Percentiles rank a stretch among this genome's conserved stretches.
phyloP scores from a whole-genome alignment of 108 stramenopile genomes.

The Craspedostauros australis region DNA sequence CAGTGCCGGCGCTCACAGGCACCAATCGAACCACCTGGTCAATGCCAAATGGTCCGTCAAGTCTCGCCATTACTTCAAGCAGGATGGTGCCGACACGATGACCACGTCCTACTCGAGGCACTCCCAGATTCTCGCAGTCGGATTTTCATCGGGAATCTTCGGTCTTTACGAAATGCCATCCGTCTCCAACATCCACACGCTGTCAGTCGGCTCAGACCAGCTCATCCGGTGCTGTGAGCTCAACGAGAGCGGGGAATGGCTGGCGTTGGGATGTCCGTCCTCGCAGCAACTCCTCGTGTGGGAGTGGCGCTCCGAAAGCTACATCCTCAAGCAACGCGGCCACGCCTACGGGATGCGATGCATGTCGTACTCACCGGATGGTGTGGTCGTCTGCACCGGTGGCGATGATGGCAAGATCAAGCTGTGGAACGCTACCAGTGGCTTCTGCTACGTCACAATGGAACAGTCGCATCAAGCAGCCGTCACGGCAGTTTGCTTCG shows the following conservation, averaged over 20 bases:
- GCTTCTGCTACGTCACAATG: conserved; percentile 97
- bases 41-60: conserved; percentile 52
- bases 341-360: conserved; percentile 92
- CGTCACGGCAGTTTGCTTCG: conserved; percentile 86
- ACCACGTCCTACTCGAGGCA: conserved; percentile 51
- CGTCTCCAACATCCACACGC: conserved; percentile 82
- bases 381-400: conserved; percentile 90
- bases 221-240: conserved; percentile 74
- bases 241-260: conserved; percentile 91
- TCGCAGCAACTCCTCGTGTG: conserved; percentile 95
- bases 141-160: conserved; percentile 91
- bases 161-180: conserved; percentile 94
- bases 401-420: conserved; percentile 98
- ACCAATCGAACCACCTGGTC: conserved; percentile 61
- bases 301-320: conserved; percentile 99
- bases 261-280: conserved; percentile 90
- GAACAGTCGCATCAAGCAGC: conserved; percentile 91
- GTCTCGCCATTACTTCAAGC: conserved; percentile 77
- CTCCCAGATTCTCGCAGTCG: conserved; percentile 74
- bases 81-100: conserved; percentile 61
- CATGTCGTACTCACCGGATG: conserved; percentile 93
- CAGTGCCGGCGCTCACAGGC: not conserved
- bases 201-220: conserved; percentile 71
- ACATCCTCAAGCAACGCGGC: conserved; percentile 98
- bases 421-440: conserved; percentile 93